Percentiles rank a stretch among this genome's conserved stretches.
phyloP scores from a whole-genome alignment of 2,329 filamentous ascomycete species.

The Pyrenophora teres region DNA sequence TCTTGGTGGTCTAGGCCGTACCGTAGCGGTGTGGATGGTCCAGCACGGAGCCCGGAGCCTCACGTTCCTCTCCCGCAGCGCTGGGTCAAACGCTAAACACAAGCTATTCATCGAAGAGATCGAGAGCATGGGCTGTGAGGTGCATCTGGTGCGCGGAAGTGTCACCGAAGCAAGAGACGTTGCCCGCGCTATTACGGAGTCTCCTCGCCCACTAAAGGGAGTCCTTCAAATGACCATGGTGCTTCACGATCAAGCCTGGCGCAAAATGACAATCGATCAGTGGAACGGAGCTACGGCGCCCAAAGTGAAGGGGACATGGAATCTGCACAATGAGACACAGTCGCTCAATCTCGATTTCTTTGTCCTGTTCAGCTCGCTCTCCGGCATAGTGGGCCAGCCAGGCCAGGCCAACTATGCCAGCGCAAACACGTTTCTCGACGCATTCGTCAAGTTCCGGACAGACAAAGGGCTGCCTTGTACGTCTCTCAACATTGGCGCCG shows the following conservation, averaged over 20 bases:
- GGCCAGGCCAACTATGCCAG: slow-evolving; percentile 55
- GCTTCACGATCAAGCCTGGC: slow-evolving; percentile 4
- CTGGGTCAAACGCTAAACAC: slow-evolving; percentile 1
- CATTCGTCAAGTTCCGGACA: slow-evolving; percentile 24
- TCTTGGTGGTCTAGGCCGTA: slow-evolving; percentile 27
- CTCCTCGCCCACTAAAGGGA: not conserved
- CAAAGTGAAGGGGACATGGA: slow-evolving; percentile 33
- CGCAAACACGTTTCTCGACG: slow-evolving; percentile 47
- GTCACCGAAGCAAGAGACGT: slow-evolving; percentile 5
- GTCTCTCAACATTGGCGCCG: slow-evolving; percentile 57
- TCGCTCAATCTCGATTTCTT: slow-evolving; percentile 31
- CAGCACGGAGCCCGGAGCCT: slow-evolving; percentile 23
- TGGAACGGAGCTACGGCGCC: slow-evolving; percentile 14
- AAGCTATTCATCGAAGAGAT: slow-evolving; percentile 4
- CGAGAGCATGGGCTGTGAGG: slow-evolving; percentile 10
- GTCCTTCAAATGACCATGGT: not conserved
- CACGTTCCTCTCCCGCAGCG: slow-evolving; percentile 21
- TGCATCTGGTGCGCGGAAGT: slow-evolving; percentile 3
- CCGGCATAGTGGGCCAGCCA: slow-evolving; percentile 26
- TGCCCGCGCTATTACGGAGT: not conserved
- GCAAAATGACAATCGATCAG: slow-evolving; percentile 13
- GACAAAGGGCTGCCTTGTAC: slow-evolving; percentile 42
- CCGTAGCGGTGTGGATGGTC: slow-evolving; percentile 23
- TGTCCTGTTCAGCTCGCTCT: slow-evolving; percentile 33
- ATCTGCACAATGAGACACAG: slow-evolving; percentile 24